Base-by-base conservation (phyloP, 2,329 filamentous ascomycete species). In the Talaromyces atroroseus region DNA sequence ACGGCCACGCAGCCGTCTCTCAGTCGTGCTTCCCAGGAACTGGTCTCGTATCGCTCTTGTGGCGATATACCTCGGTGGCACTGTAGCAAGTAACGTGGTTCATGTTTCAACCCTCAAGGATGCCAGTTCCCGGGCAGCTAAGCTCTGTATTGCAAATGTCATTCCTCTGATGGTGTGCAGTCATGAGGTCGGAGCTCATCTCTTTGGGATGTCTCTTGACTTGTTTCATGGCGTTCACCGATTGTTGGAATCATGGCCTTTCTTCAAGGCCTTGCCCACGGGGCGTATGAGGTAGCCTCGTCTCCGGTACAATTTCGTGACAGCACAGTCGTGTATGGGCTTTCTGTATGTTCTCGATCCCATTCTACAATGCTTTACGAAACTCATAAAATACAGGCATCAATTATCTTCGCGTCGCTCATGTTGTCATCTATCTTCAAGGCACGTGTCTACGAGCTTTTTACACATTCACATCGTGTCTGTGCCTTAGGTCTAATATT, bases 261-360 rank as follows among this genome's bases (percentile, higher is more conserved):
- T 14, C 42, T 57, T 20, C 59, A 65, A 32, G 51, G 44, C 14
- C 34, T 63, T 21, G 53, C 63, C 50, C 60, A 66, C 49, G 53
- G 21, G 7, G 49, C 18, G 2, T 40, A 42, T 42, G 20, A 52
- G 24, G 36, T 63, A 42, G 45, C 59, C n/a, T 32, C 38, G 18
- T 7, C 34, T 12, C 26, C 14, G 5, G 34, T 58, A n/a, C 7
- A 46, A 29, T 16, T 58, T 18, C 32, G 36, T 16, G 48, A 44
- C 12, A 36, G 14, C 21, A 18, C 40, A 11, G 47, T 50, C 14
- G 34, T 62, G 18, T 58, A 46, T 52, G 48, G 54, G 32, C 18
- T 60, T 50, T 26, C 60, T 38, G 56, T 61, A 59, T 48, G 40
- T 50, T 52, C 36, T 29, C 16, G 21, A 26, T 26, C 32, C 10